phyloP scores from a whole-genome alignment of 495 filamentous ascomycete genomes.

The Penicillium verhagenii region DNA sequence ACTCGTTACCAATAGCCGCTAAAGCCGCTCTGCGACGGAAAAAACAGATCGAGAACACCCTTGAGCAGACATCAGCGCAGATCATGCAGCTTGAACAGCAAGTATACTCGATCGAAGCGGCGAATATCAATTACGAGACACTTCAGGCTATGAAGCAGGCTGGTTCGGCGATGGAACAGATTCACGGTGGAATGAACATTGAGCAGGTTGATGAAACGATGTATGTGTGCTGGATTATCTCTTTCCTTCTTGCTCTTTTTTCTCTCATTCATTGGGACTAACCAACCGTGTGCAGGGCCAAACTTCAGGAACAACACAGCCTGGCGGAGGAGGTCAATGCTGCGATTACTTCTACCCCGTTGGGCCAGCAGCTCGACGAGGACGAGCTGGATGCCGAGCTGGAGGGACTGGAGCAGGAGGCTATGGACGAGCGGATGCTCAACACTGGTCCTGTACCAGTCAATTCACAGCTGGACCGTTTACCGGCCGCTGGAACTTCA shows the following conservation, averaged over 20 bases:
- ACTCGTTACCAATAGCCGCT: slow-evolving; percentile 61
- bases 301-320: slow-evolving; percentile 86
- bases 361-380: slow-evolving; percentile 78
- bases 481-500: slow-evolving; percentile 70
- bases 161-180: slow-evolving; percentile 81
- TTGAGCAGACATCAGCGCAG: slow-evolving; percentile 85
- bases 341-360: slow-evolving; percentile 71
- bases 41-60: slow-evolving; percentile 86
- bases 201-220: slow-evolving; percentile 94
- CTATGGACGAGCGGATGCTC: slow-evolving; percentile 91
- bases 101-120: slow-evolving; percentile 94
- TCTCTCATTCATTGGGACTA: neutral
- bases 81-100: slow-evolving; percentile 91
- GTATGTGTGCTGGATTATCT: slow-evolving; percentile 52
- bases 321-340: slow-evolving; percentile 88
- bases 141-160: slow-evolving; percentile 91
- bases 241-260: neutral
- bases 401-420: slow-evolving; percentile 75
- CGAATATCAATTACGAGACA: slow-evolving; percentile 98
- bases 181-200: slow-evolving; percentile 85
- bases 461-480: slow-evolving; percentile 62
- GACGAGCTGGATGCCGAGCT: slow-evolving; percentile 79
- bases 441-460: slow-evolving; percentile 78
- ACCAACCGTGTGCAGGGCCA: slow-evolving; percentile 61
- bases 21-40: slow-evolving; percentile 91